Conservation (phyloP, 768 basidiomycete species). For the Suillus subalutaceus region DNA sequence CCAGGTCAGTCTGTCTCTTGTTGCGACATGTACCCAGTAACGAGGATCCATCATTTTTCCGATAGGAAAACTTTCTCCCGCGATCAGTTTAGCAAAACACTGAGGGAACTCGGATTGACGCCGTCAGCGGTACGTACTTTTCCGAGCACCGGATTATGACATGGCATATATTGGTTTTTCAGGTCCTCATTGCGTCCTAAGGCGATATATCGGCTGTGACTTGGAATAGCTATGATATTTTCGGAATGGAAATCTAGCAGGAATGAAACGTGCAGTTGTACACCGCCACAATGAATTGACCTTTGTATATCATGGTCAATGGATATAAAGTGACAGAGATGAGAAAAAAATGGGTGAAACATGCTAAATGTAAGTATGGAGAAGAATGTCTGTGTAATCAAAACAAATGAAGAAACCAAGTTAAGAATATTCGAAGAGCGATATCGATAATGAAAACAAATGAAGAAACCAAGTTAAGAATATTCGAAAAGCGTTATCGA, state of each 20-base stretch:
- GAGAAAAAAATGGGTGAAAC: neutral
- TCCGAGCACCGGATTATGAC: neutral
- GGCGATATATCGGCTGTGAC: neutral
- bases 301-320: neutral
- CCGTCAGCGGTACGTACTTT: conserved; percentile 76
- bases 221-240: neutral
- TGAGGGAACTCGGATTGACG: conserved; percentile 85
- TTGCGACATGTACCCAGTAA: neutral
- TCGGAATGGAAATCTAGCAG: too few species aligned
- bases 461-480: conserved; percentile 26
- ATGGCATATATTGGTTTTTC: conserved; percentile 3
- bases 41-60: neutral
- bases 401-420: neutral
- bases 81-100: conserved; percentile 75
- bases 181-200: conserved; percentile 59
- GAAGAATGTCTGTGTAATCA: neutral
- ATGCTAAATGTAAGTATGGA: neutral
- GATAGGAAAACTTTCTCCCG: conserved; percentile 75
- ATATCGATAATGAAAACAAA: conserved; percentile 34
- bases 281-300: neutral
- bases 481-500: conserved; percentile 56
- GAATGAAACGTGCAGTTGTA: neutral
- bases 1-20: conserved; percentile 55
- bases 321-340: neutral
- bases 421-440: conserved; percentile 53